Conservation (phyloP, 306 rosid genomes). For the apple (Malus domestica) region DNA sequence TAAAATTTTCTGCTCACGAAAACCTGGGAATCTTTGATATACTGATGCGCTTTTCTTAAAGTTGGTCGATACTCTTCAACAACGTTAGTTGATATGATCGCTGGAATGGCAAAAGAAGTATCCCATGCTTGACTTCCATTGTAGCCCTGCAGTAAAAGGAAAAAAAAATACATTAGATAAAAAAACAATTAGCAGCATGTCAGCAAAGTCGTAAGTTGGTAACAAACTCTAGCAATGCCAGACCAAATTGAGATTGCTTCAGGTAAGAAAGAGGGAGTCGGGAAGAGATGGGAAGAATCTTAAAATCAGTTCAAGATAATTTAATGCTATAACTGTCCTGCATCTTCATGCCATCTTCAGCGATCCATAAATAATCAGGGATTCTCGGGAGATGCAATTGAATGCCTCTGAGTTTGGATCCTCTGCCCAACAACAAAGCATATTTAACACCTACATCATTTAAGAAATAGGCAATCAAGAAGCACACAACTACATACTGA, state of each 20-base stretch:
- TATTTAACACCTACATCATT: slow-evolving; percentile 67
- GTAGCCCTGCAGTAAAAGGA: slow-evolving; percentile 53
- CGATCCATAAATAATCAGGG: slow-evolving; percentile 70
- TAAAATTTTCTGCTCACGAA: not conserved
- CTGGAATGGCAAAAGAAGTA: slow-evolving; percentile 51
- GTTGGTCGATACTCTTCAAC: slow-evolving; percentile 46
- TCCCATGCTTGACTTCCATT: slow-evolving; percentile 90
- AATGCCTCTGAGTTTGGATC: slow-evolving; percentile 80
- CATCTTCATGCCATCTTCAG: slow-evolving; percentile 98
- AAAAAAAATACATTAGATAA: not conserved
- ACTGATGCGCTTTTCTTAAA: slow-evolving; percentile 53
- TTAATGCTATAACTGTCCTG: slow-evolving; percentile 36
- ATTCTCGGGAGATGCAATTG: slow-evolving; percentile 82
- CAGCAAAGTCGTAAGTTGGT: not conserved
- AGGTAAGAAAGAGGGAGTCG: not conserved
- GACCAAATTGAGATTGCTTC: not conserved
- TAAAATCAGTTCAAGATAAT: not conserved
- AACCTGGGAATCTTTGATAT: slow-evolving; percentile 57
- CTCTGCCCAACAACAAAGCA: slow-evolving; percentile 90
- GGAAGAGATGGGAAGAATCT: not conserved
- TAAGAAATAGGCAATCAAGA: slow-evolving; percentile 13
- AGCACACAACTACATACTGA: not conserved
- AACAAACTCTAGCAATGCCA: too few species aligned
- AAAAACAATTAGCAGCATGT: not conserved
- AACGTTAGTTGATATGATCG: slow-evolving; percentile 37